Percentiles rank a stretch among this genome's conserved stretches.
These are phyloP conservation scores for Gracilaria caudata DNA, from an alignment of 23 red algal species.

Conservation along the genomic window DNA sequence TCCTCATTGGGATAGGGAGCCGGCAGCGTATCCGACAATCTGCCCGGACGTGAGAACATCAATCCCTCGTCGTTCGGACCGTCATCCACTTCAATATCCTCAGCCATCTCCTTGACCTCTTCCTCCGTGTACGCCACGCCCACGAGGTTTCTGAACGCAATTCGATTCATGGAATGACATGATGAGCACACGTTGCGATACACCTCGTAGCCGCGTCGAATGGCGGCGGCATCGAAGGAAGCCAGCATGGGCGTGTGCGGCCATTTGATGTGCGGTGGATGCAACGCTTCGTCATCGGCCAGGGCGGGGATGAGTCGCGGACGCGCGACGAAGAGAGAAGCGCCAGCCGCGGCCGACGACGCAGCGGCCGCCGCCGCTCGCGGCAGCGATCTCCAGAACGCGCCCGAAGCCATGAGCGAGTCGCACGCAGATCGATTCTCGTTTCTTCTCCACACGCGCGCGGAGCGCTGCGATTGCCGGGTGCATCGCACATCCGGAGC, in stretches of 20 bases:
- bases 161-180: slow-evolving; percentile 93
- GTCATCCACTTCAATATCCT: slow-evolving; percentile 97
- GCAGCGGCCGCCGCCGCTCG: slow-evolving; percentile 43
- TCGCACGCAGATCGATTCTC: background rate
- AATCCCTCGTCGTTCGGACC: slow-evolving; percentile 97
- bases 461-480: background rate
- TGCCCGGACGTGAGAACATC: slow-evolving; percentile 96
- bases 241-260: slow-evolving; percentile 79
- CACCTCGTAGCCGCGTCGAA: slow-evolving; percentile 97
- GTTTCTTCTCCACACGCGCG: background rate
- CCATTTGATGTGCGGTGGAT: slow-evolving; percentile 86
- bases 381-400: slow-evolving; percentile 37
- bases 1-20: slow-evolving; percentile 98
- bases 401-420: slow-evolving; percentile 30
- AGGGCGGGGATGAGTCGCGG: background rate
- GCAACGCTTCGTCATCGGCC: slow-evolving; percentile 92
- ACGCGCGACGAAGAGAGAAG: background rate
- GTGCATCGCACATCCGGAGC: too few relatives aligned
- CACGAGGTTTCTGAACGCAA: slow-evolving; percentile 94
- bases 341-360: slow-evolving; percentile 13
- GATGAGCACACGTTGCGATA: slow-evolving; percentile 97
- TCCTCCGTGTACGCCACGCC: slow-evolving; percentile 94
- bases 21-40: slow-evolving; percentile 90
- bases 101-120: slow-evolving; percentile 94
- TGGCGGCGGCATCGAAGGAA: slow-evolving; percentile 90